Base-by-base conservation (phyloP, 805 yeast species). In the Monosporozyma aerobia region DNA sequence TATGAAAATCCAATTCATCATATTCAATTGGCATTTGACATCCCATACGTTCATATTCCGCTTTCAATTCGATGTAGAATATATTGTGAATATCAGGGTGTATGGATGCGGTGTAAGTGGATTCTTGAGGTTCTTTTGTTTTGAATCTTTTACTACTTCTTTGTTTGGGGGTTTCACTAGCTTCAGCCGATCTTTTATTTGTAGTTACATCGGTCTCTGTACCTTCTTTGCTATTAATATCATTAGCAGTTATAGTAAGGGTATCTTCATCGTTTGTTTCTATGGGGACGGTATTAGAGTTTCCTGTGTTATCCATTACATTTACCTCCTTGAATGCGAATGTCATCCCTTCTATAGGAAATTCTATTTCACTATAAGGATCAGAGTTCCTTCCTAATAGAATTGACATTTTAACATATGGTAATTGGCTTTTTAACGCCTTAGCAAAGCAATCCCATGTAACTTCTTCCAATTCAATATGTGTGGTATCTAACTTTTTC, bases 331-430 rank as follows among this genome's bases (percentile, higher is more conserved):
- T 53, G 33, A 69, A 49, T 4, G 59, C 62, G 51, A 79, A 71
- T 14, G 55, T 59, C 2, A 83, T 63, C 9, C 65, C 63, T 41
- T 79, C 83, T 2, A 82, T 66, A 0, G 82, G 75, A 2, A 67
- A 69, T 37, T 77, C 80, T 0, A 79, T 70, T 30, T 79, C 70
- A 13, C 69, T 58, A 57, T 85, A 83, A 0, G 79, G 76, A 57
- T 83, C 88, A 32, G 73, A 63, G 33, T 70, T 63, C 57, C 70
- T 78, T 5, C 74, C 60, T 44, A 60, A 53, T 43, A 57, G 56
- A 29, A 57, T 59, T 47, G 59, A 54, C 3, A 54, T 51, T 57
- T 74, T 77, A 3, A 74, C 66, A 54, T 73, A 77, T 3, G 79
- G 73, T 40, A 70, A 50, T 2, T 64, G 49, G 3, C 56, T 57